Conservation (phyloP, 1,284 basidiomycete genomes). For the Ustilago crameri region DNA sequence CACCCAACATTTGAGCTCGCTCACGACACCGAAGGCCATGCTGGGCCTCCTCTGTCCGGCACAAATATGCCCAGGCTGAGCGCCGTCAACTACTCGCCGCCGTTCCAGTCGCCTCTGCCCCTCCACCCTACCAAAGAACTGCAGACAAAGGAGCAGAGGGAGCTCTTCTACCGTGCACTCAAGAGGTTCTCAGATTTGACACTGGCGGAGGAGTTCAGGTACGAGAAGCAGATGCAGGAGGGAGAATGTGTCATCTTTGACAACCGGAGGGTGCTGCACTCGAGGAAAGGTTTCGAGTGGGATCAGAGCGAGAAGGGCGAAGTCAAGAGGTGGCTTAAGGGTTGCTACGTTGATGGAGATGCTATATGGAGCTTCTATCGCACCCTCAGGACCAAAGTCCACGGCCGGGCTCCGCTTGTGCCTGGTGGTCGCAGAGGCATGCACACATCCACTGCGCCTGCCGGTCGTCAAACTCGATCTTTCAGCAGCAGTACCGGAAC, state of each 20-base stretch:
- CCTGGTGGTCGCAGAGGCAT: conserved; percentile 1
- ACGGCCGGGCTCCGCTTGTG: conserved; percentile 23
- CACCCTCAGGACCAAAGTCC: conserved; percentile 42
- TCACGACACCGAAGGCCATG: conserved; percentile 45
- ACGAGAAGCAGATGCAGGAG: conserved; percentile 79
- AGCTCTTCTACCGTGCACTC: conserved; percentile 72
- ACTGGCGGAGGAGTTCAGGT: conserved; percentile 73
- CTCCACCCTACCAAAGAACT: conserved; percentile 51
- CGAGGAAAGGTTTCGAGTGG: conserved; percentile 79
- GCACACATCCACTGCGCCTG: conserved; percentile 1
- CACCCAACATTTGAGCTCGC: conserved; percentile 83
- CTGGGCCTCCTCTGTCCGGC: conserved; percentile 26
- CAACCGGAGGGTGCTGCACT: conserved; percentile 91
- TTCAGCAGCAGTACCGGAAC: conserved; percentile 16
- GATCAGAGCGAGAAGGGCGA: conserved; percentile 68
- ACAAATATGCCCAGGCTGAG: conserved; percentile 60
- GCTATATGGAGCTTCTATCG: conserved; percentile 74
- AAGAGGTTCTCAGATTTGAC: conserved; percentile 75
- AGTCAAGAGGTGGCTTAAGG: conserved; percentile 75
- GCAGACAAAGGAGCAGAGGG: conserved; percentile 22
- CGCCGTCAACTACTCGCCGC: conserved; percentile 88
- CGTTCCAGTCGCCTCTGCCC: conserved; percentile 83
- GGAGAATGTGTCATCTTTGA: conserved; percentile 92
- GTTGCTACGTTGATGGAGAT: conserved; percentile 84
- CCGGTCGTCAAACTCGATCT: conserved; percentile 4